Percentiles rank a stretch among this genome's conserved stretches.
phyloP scores from a whole-genome alignment of 768 basidiomycete species.

The Phaeotremella skinneri region DNA sequence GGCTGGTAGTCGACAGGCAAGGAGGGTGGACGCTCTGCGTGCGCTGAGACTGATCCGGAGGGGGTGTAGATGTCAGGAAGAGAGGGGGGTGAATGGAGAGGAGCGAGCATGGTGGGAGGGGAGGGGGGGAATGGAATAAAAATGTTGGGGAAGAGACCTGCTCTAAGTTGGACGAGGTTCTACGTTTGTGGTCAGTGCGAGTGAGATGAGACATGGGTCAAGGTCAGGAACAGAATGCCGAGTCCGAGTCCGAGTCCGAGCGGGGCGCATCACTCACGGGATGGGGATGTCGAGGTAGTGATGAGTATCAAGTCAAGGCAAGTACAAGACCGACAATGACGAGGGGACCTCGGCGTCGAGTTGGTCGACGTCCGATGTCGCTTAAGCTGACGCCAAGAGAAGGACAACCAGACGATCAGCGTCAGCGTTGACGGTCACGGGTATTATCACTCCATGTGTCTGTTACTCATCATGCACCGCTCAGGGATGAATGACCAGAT shows the following conservation, averaged over 20 bases:
- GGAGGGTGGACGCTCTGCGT: constrained; percentile 28
- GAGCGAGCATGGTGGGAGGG: constrained; percentile 27
- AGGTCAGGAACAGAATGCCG: no score
- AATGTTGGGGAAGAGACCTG: no score
- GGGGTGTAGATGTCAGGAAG: constrained; percentile 27
- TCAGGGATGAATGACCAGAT: no score
- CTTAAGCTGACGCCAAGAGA: neutral
- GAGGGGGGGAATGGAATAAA: neutral
- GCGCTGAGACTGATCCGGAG: constrained; percentile 27
- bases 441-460: no score
- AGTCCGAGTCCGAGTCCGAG: no score
- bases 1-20: constrained; percentile 8
- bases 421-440: neutral
- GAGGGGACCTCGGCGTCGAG: no score
- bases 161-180: neutral
- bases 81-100: constrained; percentile 24
- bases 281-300: no score
- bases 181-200: neutral
- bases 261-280: no score
- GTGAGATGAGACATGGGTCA: no score
- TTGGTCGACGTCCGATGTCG: neutral
- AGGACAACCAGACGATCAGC: neutral
- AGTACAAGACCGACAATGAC: neutral
- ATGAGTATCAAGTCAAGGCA: no score
- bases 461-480: no score